Base-by-base conservation (phyloP, 23 red algal genomes). In the Gracilaria caudata region DNA sequence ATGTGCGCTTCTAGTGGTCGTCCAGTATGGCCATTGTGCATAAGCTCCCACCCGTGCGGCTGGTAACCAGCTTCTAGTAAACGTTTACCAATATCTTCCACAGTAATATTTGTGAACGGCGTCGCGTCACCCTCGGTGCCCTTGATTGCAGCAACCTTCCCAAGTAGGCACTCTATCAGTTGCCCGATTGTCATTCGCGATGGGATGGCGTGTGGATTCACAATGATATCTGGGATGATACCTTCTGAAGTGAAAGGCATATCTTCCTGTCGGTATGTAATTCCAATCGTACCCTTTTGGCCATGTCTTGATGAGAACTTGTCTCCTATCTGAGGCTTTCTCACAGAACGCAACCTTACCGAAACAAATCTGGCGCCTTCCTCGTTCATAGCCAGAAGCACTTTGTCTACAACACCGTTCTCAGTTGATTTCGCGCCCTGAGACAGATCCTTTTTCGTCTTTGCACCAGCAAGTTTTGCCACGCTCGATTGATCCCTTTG, bases 131-230 rank as follows among this genome's bases (percentile, higher is more conserved):
- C 97, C 79, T 99, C 97, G 46, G 84, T 93, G 51, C 97, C 97
- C 30, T 81, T 74, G 35, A 99, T 92, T 17, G 97, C 90, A 51
- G 92, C 94, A 26, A 98, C 92, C 68, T 99, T 99, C 61, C 91
- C 91, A 51, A 91, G 81, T 29, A 99, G 80, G 47, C 92, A 94
- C 66, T 99, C 97, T 41, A 99, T 99, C 55, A 99, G 75, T 38
- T 99, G 97, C 6, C 92, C 97, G 47, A 99, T 94, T 0, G 97
- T 99, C 97, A 99, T 99, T 35, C 97, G 97, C 49, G 92, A 95
- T 11, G 97, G 97, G 56, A 99, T 94, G 10, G 97, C 97, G 82
- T 99, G 97, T 64, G 97, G 97, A 86, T 99, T 99, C 43, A 99
- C 90, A 41, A 99, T 99, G 78, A 99, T 99, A 55, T 99, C 97